phyloP scores from a whole-genome alignment of 2,329 filamentous ascomycete genomes.

The Hortaea sp. region DNA sequence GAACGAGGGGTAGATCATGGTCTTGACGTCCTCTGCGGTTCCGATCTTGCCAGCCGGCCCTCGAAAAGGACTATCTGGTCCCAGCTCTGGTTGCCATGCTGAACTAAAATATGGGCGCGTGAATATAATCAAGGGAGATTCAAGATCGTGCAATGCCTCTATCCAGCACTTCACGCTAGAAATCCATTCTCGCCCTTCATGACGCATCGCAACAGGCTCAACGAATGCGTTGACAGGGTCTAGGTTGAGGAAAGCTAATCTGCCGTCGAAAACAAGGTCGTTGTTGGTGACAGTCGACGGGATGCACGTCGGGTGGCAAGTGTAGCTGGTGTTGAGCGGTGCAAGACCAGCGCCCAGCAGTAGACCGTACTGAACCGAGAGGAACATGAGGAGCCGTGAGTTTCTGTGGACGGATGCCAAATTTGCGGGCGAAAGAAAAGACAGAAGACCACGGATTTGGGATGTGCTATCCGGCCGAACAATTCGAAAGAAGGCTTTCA shows the following conservation, averaged over 20 bases:
- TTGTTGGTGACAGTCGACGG: conserved; percentile 3
- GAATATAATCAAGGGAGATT: conserved; percentile 30
- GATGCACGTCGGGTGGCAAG: conserved; percentile 10
- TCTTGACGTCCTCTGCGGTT: conserved; percentile 18
- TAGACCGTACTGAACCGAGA: too few relatives aligned
- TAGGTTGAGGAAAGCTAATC: conserved; percentile 34
- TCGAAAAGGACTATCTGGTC: conserved; percentile 26
- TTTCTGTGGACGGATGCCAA: too few relatives aligned
- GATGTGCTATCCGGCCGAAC: too few relatives aligned
- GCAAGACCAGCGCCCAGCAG: too few relatives aligned
- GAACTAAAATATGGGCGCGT: conserved; percentile 29
- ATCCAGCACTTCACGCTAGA: conserved; percentile 29
- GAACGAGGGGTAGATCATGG: conserved; percentile 27
- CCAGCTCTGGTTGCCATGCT: conserved; percentile 26
- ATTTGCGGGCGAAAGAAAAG: too few relatives aligned
- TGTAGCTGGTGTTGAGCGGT: too few relatives aligned
- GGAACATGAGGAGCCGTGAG: too few relatives aligned
- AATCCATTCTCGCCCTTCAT: conserved; percentile 27
- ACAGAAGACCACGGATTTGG: too few relatives aligned
- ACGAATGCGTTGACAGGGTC: conserved; percentile 33
- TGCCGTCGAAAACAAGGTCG: conserved; percentile 24
- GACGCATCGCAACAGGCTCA: conserved; percentile 22
- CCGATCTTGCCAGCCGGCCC: conserved; percentile 21
- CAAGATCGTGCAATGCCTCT: conserved; percentile 28
- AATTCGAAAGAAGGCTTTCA: too few relatives aligned